phyloP scores from a whole-genome alignment of 2,329 filamentous ascomycete species.

The Paraphoma sp. region DNA sequence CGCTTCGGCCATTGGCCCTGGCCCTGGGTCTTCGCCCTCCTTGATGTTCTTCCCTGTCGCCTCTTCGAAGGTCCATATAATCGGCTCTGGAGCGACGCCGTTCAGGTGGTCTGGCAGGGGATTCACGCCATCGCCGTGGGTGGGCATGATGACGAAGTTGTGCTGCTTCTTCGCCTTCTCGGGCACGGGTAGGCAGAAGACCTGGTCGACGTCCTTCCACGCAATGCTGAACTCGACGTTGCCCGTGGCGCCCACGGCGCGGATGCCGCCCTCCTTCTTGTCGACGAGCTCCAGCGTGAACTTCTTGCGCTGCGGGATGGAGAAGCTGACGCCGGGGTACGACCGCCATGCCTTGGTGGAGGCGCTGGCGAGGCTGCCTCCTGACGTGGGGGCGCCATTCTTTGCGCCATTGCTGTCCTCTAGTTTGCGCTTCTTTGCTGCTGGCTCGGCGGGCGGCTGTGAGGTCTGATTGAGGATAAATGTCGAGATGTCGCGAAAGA shows the following conservation, averaged over 20 bases:
- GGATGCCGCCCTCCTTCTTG: conserved; percentile 51
- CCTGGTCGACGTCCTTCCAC: conserved; percentile 61
- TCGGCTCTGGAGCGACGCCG: conserved; percentile 56
- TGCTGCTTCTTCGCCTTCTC: conserved; percentile 69
- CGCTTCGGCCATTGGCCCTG: conserved; percentile 53
- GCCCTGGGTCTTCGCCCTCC: conserved; percentile 52
- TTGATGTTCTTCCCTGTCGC: conserved; percentile 53
- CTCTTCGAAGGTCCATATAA: conserved; percentile 67
- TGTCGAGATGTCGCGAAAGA: conserved; percentile 47
- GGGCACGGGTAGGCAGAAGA: conserved; percentile 67
- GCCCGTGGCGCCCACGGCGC: conserved; percentile 58
- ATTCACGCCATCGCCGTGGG: conserved; percentile 58
- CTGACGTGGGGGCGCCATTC: conserved; percentile 21
- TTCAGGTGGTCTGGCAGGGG: conserved; percentile 48
- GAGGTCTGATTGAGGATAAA: conserved; percentile 40
- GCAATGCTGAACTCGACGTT: conserved; percentile 62
- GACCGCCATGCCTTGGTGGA: conserved; percentile 36
- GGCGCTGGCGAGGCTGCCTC: conserved; percentile 28
- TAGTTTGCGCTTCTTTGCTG: conserved; percentile 49
- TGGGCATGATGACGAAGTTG: conserved; percentile 67
- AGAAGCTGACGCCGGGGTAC: conserved; percentile 63
- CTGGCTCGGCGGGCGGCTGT: conserved; percentile 31
- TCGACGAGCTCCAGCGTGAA: conserved; percentile 64
- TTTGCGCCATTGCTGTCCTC: conserved; percentile 32
- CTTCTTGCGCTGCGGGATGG: conserved; percentile 69